phyloP scores from a whole-genome alignment of 257 asterid genomes.

The Echium plantagineum region DNA sequence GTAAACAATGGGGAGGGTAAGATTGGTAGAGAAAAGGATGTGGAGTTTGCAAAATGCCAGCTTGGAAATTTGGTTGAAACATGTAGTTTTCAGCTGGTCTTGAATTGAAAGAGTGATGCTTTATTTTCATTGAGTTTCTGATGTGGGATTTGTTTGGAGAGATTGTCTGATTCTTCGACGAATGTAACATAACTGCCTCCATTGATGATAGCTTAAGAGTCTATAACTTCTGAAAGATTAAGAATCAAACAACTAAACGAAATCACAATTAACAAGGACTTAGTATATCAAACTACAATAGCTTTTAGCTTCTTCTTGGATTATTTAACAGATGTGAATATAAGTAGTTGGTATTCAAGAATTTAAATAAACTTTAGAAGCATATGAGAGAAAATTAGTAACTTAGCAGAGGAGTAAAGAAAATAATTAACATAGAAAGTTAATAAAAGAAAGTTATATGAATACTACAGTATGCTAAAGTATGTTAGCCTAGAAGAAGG shows the following conservation, averaged over 20 bases:
- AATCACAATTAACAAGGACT: background rate
- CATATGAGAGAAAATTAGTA: too few species aligned
- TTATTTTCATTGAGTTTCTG: slow-evolving; percentile 17
- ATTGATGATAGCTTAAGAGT: slow-evolving; percentile 13
- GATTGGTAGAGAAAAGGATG: slow-evolving; percentile 29
- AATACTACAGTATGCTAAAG: background rate
- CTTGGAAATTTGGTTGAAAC: slow-evolving; percentile 14
- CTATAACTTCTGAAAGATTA: background rate
- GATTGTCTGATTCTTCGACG: slow-evolving; percentile 26
- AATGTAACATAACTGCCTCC: slow-evolving; percentile 34
- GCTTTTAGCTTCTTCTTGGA: too few species aligned
- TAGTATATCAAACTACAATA: too few species aligned
- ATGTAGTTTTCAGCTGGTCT: slow-evolving; percentile 18
- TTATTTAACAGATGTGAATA: too few species aligned
- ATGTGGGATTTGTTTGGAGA: slow-evolving; percentile 30
- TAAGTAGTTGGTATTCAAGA: too few species aligned
- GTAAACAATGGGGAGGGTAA: slow-evolving; percentile 31
- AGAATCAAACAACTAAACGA: background rate
- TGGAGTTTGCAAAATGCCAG: slow-evolving; percentile 44
- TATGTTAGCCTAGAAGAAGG: background rate
- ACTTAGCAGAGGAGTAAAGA: too few species aligned
- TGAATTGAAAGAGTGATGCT: slow-evolving; percentile 16
- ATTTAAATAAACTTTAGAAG: too few species aligned
- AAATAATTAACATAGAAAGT: too few species aligned
- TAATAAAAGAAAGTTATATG: background rate